Percentiles rank a stretch among this genome's conserved stretches.
Conservation (phyloP, 2,329 filamentous ascomycete genomes). For the Teratosphaeria nubilosa region DNA sequence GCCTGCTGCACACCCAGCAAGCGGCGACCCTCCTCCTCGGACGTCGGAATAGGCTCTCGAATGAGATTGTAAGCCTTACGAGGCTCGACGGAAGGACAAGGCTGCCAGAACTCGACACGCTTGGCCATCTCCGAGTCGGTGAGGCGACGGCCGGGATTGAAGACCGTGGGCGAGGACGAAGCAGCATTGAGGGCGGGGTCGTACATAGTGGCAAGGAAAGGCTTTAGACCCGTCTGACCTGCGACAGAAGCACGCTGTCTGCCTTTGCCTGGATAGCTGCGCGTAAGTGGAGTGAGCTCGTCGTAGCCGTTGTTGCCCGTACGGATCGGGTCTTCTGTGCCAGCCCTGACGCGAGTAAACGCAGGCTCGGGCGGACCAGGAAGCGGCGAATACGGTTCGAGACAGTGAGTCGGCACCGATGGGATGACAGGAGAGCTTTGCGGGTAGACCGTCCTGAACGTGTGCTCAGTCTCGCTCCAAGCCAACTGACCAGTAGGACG, state of each 20-base stretch:
- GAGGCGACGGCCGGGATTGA: conserved; percentile 5
- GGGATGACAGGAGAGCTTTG: background rate
- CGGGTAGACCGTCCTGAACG: background rate
- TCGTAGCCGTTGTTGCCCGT: background rate
- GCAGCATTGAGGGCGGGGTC: conserved; percentile 5
- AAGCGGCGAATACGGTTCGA: background rate
- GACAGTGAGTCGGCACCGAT: background rate
- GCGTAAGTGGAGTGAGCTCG: background rate
- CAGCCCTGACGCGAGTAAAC: background rate
- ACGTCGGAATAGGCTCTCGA: conserved; percentile 1
- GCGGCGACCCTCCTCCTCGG: conserved; percentile 4
- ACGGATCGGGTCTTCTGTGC: background rate
- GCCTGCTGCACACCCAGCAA: conserved; percentile 5
- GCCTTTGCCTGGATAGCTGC: background rate
- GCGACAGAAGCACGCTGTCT: background rate
- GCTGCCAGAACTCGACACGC: conserved; percentile 7
- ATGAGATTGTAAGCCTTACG: background rate
- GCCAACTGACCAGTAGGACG: background rate
- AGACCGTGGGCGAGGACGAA: conserved; percentile 2
- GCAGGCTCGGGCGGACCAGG: background rate
- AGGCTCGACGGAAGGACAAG: background rate
- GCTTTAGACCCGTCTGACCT: background rate
- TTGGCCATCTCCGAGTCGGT: conserved; percentile 7
- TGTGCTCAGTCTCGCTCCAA: background rate
- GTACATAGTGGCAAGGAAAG: conserved; percentile 6